Base-by-base conservation (phyloP, 805 yeast species). In the Yamadazyma olivae region DNA sequence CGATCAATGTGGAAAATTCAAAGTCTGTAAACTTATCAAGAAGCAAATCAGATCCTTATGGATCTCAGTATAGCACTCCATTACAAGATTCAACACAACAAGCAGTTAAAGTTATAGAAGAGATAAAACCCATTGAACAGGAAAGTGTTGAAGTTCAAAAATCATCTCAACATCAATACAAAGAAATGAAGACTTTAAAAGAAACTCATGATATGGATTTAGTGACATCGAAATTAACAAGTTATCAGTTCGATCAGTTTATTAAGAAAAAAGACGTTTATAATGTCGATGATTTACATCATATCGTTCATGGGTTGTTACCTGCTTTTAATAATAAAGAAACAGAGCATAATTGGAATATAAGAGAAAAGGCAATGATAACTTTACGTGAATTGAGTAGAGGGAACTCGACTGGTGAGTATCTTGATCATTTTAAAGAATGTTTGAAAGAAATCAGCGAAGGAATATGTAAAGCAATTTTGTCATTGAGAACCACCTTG, bases 311-410 rank as follows among this genome's bases (percentile, higher is more conserved):
- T 16, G 17, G 27, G 17, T 18, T 40, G 9, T 18, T 32, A 6
- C 58, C 62, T 1, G 45, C 48, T 10, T 89, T 91, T 49, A 74
- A 69, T 6, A 83, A 82, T 4, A 69, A 82, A 50, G 99, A 93
- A 56, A 83, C 95, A 0, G 99, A 93, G 52, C 71, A 72, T 40
- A 93, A 93, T 54, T 93, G 99, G 99, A 59, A 67, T 16, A 47
- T 50, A 0, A 71, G 99, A 51, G 96, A 90, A 48, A 70, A 73
- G 35, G 64, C 65, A 33, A 72, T 88, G 3, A 49, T 73, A 1
- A 70, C 68, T 32, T 50, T 88, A 22, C 70, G 96, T 38, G 65
- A 74, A 2, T 58, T 83, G 3, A 43, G 86, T 3, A 58, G 88
- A 30, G 88, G 90, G 3, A 76, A 79, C 48, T 61, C 36, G 5